Percentiles rank a stretch among this genome's conserved stretches.
Evolutionary conservation across 2,329 filamentous ascomycete species (phyloP).

Genomic region (Zymoseptoria tritici): DNA sequence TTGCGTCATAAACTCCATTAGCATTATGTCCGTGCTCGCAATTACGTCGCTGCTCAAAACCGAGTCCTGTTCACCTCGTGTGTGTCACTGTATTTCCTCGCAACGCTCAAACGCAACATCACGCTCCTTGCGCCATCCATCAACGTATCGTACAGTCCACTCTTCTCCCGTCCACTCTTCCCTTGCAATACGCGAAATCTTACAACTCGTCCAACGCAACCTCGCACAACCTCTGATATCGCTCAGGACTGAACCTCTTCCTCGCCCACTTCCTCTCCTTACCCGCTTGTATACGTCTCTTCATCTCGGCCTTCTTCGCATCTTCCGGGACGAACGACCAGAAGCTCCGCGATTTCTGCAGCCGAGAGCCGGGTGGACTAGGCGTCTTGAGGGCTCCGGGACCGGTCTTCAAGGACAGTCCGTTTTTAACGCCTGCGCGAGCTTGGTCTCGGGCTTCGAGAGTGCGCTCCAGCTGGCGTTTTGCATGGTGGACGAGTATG

Average conservation of each 20-base stretch:
- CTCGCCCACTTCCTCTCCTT: slow-evolving; percentile 22
- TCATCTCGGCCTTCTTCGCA: slow-evolving; percentile 21
- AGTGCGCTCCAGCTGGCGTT: neutral
- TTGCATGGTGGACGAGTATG: slow-evolving; percentile 25
- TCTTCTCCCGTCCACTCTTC: neutral
- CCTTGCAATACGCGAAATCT: neutral
- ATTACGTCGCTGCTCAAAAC: neutral
- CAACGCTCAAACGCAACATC: neutral
- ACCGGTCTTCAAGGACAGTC: neutral
- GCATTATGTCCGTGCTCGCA: neutral
- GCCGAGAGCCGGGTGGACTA: neutral
- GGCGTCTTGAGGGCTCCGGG: neutral
- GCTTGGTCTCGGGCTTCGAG: slow-evolving; percentile 2
- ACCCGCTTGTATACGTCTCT: slow-evolving; percentile 22
- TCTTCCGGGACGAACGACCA: slow-evolving; percentile 23
- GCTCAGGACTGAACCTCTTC: slow-evolving; percentile 22
- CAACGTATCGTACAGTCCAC: neutral
- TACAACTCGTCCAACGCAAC: slow-evolving; percentile 26
- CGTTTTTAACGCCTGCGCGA: neutral
- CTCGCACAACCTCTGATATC: slow-evolving; percentile 23
- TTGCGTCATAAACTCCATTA: neutral
- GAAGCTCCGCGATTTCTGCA: slow-evolving; percentile 11
- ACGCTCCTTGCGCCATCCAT: neutral
- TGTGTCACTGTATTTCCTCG: neutral
- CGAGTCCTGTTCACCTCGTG: neutral